Conservation (phyloP, 2,329 filamentous ascomycete species). For the Colletotrichum agaves region DNA sequence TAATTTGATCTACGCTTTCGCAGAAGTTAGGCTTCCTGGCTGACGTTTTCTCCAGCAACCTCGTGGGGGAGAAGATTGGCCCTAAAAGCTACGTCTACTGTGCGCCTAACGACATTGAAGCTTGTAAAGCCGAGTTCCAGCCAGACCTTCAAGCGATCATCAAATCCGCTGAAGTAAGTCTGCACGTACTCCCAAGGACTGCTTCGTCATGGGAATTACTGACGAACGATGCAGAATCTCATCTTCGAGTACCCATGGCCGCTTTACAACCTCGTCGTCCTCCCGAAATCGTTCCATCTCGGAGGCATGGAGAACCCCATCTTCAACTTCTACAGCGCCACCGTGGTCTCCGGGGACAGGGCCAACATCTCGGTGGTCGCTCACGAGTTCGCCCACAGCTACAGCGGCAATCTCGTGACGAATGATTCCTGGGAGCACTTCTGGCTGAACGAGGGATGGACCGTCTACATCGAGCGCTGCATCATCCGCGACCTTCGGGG, state of each 20-base stretch:
- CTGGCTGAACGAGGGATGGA: conserved; percentile 29
- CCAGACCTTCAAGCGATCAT: conserved; percentile 91
- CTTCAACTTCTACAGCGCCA: conserved; percentile 94
- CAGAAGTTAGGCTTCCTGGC: neutral
- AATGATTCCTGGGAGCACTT: conserved; percentile 36
- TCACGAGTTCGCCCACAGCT: conserved; percentile 37
- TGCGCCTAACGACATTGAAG: conserved; percentile 84
- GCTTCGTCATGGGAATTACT: neutral
- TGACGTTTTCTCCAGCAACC: conserved; percentile 73
- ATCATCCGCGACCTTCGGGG: conserved; percentile 19
- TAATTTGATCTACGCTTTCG: too few relatives aligned
- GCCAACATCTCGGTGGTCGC: conserved; percentile 11
- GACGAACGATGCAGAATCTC: conserved; percentile 53
- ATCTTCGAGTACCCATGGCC: conserved; percentile 94
- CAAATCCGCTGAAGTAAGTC: conserved; percentile 73
- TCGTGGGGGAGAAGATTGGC: conserved; percentile 84
- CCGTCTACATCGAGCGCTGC: conserved; percentile 18
- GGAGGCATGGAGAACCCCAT: conserved; percentile 84
- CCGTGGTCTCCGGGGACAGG: conserved; percentile 45
- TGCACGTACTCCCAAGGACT: neutral
- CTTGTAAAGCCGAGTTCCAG: conserved; percentile 92
- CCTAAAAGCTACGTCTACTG: conserved; percentile 88
- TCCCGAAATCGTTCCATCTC: conserved; percentile 61
- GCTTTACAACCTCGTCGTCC: conserved; percentile 90
- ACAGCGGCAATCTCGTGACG: conserved; percentile 33